Base-by-base conservation (phyloP, 2,329 filamentous ascomycete genomes). In the Bertia moriformis region DNA sequence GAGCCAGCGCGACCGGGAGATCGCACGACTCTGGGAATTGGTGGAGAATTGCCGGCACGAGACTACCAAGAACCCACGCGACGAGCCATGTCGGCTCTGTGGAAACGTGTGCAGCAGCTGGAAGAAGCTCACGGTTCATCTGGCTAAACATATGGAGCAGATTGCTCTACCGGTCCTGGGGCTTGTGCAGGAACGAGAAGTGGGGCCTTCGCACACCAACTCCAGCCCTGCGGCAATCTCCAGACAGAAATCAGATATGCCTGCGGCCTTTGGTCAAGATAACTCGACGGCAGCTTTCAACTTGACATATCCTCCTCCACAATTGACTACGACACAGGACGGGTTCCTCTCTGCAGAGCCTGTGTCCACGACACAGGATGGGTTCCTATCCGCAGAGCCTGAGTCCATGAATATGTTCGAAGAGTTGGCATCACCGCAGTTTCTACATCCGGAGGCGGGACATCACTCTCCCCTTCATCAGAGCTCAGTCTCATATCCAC, bases 131-230 rank as follows among this genome's bases (percentile, higher is more conserved):
- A 93, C 84, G 1, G 85, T 91, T n/a, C 88, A 94, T 58, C 61
- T 94, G 53, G 86, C 86, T 38, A 89, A 89, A 57, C 88, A 95
- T 55, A 91, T 95, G 86, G 86, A 94, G 57, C 78, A 86, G 46
- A 83, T 94, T 51, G 84, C 83, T 49, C 71, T 94, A 51, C 87
- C 88, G 0, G 73, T 94, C 20, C 64, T 93, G 41, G 61, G 64
- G 14, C 63, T 79, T 2, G 73, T 29, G 24, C 24, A 29, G n/a
- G 24, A 29, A n/a, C 24, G 24, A 29, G 10, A 29, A 10, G 10
- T 29, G n/a, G n/a, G n/a, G 24, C n/a, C 24, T 29, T 29, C 24
- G 10, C n/a, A 29, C 24, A n/a, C n/a, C 24, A n/a, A 29, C n/a
- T 10, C 24, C n/a, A n/a, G n/a, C n/a, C n/a, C n/a, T n/a, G 10